Percentiles rank a stretch among this genome's conserved stretches.
Conservation (phyloP, 2,329 filamentous ascomycete genomes). For the Ophiocordyceps camponoti-leonardi region DNA sequence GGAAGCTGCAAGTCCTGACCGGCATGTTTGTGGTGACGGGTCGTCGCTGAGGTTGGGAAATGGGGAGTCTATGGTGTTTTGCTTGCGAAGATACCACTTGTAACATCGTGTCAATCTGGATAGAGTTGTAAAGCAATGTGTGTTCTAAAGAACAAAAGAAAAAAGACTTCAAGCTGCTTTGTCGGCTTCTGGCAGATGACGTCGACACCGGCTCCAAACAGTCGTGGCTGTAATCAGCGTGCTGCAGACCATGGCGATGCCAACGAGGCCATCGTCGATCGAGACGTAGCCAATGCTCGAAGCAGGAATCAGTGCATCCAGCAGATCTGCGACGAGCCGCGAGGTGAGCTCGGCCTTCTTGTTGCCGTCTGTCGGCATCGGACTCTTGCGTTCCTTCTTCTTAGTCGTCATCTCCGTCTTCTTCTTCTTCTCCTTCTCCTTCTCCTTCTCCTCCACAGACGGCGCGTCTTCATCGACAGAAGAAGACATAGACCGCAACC, state of each 20-base stretch:
- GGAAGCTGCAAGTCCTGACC: slow-evolving; percentile 59
- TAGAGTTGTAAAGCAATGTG: background rate
- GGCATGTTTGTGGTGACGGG: slow-evolving; percentile 59
- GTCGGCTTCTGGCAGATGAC: slow-evolving; percentile 7
- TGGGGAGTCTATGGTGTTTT: background rate
- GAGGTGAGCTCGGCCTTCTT: slow-evolving; percentile 21
- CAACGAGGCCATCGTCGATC: slow-evolving; percentile 32
- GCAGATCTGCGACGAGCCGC: slow-evolving; percentile 34
- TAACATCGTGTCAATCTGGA: background rate
- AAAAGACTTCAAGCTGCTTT: background rate
- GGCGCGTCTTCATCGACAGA: slow-evolving; percentile 18
- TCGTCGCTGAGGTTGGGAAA: slow-evolving; percentile 11
- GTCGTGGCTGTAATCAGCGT: slow-evolving; percentile 42
- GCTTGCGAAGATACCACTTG: background rate
- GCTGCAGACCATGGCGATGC: slow-evolving; percentile 40
- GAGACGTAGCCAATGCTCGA: slow-evolving; percentile 42
- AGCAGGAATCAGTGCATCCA: slow-evolving; percentile 48
- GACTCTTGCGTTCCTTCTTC: slow-evolving; percentile 4
- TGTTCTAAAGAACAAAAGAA: background rate
- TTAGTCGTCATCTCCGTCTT: background rate
- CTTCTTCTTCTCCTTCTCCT: slow-evolving; percentile 2
- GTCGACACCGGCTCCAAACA: slow-evolving; percentile 38
- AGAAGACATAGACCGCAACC: slow-evolving; percentile 18
- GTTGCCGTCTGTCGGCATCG: slow-evolving; percentile 7
- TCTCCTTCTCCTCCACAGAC: slow-evolving; percentile 11